Percentiles rank a stretch among this genome's conserved stretches.
Evolutionary conservation across 2,329 filamentous ascomycete genomes (phyloP).

Genomic region (Xylaria sp.): DNA sequence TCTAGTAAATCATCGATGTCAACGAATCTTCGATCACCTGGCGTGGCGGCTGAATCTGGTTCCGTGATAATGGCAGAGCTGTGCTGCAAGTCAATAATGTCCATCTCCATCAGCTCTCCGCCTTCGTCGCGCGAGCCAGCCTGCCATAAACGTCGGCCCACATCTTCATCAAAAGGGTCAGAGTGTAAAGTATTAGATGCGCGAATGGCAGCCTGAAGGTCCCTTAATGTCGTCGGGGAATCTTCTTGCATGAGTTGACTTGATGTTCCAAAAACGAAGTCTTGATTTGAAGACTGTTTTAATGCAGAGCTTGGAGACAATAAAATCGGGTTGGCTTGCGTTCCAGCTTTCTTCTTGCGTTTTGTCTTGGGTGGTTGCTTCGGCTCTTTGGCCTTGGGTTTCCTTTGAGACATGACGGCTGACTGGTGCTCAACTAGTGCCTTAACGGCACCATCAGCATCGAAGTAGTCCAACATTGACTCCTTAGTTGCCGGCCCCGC

Average conservation of each 20-base stretch:
- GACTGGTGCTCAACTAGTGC: slow-evolving; percentile 50
- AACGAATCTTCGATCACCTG: slow-evolving; percentile 40
- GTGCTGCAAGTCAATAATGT: slow-evolving; percentile 66
- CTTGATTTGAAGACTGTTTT: slow-evolving; percentile 72
- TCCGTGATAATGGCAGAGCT: neutral
- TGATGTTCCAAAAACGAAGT: slow-evolving; percentile 86
- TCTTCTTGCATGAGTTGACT: slow-evolving; percentile 82
- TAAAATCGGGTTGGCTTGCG: slow-evolving; percentile 61
- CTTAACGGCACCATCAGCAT: slow-evolving; percentile 49
- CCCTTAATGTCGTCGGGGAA: slow-evolving; percentile 71
- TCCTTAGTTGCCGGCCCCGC: slow-evolving; percentile 42
- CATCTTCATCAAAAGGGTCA: slow-evolving; percentile 53
- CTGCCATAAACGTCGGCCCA: slow-evolving; percentile 69
- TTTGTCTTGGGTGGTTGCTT: slow-evolving; percentile 45
- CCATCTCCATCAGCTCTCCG: slow-evolving; percentile 71
- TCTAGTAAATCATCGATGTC: slow-evolving; percentile 48
- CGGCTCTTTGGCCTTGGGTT: slow-evolving; percentile 53
- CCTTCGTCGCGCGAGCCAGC: slow-evolving; percentile 73
- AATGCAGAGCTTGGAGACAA: slow-evolving; percentile 76
- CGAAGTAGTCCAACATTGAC: slow-evolving; percentile 61
- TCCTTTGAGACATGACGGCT: slow-evolving; percentile 47
- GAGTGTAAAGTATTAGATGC: slow-evolving; percentile 62
- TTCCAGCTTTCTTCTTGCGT: slow-evolving; percentile 53
- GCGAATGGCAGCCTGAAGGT: slow-evolving; percentile 70
- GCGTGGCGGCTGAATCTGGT: neutral